These are phyloP conservation scores for Ceratobasidium sp. DNA, from an alignment of 1,284 basidiomycete genomes.

Conservation along the genomic window DNA sequence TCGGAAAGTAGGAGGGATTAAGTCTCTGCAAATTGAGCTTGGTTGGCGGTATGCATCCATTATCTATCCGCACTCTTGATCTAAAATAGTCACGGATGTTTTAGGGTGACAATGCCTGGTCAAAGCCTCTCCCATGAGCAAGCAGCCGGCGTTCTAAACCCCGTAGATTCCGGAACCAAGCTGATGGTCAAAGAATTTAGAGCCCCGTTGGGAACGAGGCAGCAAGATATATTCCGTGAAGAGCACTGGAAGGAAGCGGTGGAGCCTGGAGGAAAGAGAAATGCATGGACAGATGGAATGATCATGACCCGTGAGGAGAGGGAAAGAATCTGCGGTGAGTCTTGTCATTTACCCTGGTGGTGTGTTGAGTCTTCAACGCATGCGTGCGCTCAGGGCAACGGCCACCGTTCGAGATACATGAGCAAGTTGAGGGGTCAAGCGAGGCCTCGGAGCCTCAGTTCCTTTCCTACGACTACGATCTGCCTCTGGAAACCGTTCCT, in stretches of 20 bases:
- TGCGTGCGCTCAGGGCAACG: not conserved
- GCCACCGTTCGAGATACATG: not conserved
- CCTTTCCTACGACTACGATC: too few relatives aligned
- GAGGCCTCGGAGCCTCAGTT: too few relatives aligned
- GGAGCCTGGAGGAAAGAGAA: not conserved
- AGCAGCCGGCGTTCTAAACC: not conserved
- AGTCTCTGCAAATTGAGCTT: conserved; percentile 32
- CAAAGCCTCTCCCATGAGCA: conserved; percentile 3
- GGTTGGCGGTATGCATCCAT: conserved; percentile 14
- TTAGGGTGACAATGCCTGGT: conserved; percentile 26
- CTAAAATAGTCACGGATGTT: not conserved
- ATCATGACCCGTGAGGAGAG: conserved; percentile 10
- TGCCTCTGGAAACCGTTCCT: too few relatives aligned
- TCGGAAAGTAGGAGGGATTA: not conserved
- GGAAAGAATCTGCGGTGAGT: not conserved
- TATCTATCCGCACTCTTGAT: not conserved
- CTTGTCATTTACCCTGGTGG: not conserved
- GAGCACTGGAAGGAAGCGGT: not conserved
- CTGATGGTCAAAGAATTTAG: conserved; percentile 1
- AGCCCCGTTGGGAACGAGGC: not conserved
- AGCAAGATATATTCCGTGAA: not conserved
- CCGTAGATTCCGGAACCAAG: not conserved
- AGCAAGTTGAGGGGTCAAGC: too few relatives aligned
- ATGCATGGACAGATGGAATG: not conserved
- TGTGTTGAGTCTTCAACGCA: not conserved